Conservation (phyloP, 1,284 basidiomycete genomes). For the Ceratobasidium sp. region DNA sequence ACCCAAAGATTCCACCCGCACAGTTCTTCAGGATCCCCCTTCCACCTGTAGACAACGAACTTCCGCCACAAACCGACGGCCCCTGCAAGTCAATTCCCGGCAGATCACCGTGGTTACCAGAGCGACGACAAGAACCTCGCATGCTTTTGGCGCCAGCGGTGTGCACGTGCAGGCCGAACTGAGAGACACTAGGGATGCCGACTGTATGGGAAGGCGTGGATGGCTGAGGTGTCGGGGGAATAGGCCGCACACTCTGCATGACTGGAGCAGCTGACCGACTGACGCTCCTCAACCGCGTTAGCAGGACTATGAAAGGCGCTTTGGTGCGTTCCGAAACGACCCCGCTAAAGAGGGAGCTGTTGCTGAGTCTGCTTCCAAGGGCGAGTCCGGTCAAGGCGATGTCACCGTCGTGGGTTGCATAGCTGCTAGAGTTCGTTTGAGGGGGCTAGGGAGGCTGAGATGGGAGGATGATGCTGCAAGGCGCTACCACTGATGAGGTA, state of each 20-base stretch:
- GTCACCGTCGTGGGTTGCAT: conserved; percentile 9
- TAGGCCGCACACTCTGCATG: conserved; percentile 28
- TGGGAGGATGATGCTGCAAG: conserved; percentile 69
- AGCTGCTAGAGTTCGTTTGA: conserved; percentile 51
- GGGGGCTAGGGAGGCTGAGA: conserved; percentile 84
- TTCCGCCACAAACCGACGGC: conserved; percentile 26
- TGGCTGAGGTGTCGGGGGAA: conserved; percentile 21
- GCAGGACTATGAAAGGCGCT: conserved; percentile 30
- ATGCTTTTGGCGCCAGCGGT: conserved; percentile 81
- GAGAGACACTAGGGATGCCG: conserved; percentile 27
- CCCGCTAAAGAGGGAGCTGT: conserved; percentile 25
- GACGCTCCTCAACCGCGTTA: conserved; percentile 60
- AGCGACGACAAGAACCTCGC: conserved; percentile 80
- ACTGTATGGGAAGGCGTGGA: conserved; percentile 25
- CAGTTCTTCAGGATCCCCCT: conserved; percentile 32
- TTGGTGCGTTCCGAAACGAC: conserved; percentile 37
- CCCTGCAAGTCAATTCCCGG: conserved; percentile 37
- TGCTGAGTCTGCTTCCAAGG: conserved; percentile 31
- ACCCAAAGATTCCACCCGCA: conserved; percentile 9
- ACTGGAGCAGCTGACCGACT: conserved; percentile 81
- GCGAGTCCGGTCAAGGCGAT: conserved; percentile 28
- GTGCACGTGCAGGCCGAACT: conserved; percentile 51
- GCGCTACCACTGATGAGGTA: conserved; percentile 34
- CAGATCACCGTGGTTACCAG: conserved; percentile 41
- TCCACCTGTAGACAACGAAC: background rate